Conservation (phyloP, 805 yeast species). For the Cyberlindnera lachancei region DNA sequence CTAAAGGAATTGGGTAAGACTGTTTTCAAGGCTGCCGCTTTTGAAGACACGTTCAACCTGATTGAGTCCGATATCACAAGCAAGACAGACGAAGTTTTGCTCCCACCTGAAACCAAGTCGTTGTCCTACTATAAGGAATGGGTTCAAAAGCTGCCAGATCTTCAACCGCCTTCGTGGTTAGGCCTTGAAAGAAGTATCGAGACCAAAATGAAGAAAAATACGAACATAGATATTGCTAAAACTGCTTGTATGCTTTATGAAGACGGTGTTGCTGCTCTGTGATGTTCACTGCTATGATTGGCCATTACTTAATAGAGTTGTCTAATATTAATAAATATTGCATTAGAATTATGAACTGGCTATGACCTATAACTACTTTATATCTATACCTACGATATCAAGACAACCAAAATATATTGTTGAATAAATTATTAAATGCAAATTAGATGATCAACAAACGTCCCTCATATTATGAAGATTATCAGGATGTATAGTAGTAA, state of each 20-base stretch:
- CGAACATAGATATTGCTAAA: not conserved
- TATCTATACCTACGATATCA: too few species aligned
- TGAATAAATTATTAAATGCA: too few species aligned
- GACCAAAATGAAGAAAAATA: constrained; percentile 9
- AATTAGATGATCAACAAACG: too few species aligned
- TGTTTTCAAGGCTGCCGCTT: constrained; percentile 34
- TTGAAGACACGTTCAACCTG: constrained; percentile 36
- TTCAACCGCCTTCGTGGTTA: constrained; percentile 46
- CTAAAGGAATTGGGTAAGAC: constrained; percentile 28
- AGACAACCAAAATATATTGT: too few species aligned
- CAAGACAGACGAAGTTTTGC: constrained; percentile 4
- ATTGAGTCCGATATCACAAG: constrained; percentile 22
- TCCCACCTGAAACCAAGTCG: constrained; percentile 42
- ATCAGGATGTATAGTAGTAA: too few species aligned
- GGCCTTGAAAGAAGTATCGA: constrained; percentile 41
- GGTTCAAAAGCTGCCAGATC: constrained; percentile 47
- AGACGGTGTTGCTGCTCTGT: not conserved
- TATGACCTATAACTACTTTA: too few species aligned
- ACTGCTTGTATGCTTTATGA: not conserved
- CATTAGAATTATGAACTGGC: too few species aligned
- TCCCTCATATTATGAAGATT: too few species aligned
- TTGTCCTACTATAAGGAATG: constrained; percentile 34
- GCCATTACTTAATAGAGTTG: too few species aligned
- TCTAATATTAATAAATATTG: too few species aligned
- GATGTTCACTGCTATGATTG: too few species aligned